These are phyloP conservation scores for Phytophthora pseudosyringae DNA, from an alignment of 352 stramenopile species.

Conservation along the genomic window DNA sequence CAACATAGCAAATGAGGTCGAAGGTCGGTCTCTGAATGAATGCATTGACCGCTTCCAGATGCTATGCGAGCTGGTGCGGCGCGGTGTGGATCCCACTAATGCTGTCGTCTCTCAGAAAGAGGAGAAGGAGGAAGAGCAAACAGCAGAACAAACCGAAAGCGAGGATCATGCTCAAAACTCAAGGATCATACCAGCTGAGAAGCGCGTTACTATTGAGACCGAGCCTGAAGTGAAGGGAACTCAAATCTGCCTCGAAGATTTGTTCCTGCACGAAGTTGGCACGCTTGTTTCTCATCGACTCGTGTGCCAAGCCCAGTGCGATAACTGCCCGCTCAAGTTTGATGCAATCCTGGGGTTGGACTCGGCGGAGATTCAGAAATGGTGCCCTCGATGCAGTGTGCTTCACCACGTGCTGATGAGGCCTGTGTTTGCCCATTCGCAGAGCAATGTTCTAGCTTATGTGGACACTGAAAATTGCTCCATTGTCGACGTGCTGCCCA, in stretches of 20 bases:
- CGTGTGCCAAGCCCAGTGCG: slow-evolving; percentile 71
- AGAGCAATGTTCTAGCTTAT: slow-evolving; percentile 70
- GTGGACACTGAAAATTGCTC: slow-evolving; percentile 78
- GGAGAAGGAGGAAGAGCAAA: slow-evolving; percentile 29
- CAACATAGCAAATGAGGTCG: slow-evolving; percentile 68
- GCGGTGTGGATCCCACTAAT: slow-evolving; percentile 28
- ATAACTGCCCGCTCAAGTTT: slow-evolving; percentile 79
- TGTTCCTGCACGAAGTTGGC: slow-evolving; percentile 83
- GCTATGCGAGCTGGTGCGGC: slow-evolving; percentile 58
- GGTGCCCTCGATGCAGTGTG: slow-evolving; percentile 81
- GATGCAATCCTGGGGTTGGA: slow-evolving; percentile 62
- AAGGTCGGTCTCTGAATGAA: slow-evolving; percentile 75
- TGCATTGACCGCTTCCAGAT: slow-evolving; percentile 86
- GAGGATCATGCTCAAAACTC: slow-evolving; percentile 32
- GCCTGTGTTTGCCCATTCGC: slow-evolving; percentile 72
- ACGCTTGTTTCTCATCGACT: slow-evolving; percentile 75
- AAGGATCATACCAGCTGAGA: slow-evolving; percentile 55
- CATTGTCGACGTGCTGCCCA: slow-evolving; percentile 72
- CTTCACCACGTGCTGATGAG: slow-evolving; percentile 72
- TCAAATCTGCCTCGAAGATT: slow-evolving; percentile 63
- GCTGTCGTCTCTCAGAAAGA: slow-evolving; percentile 1
- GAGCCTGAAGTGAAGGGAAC: slow-evolving; percentile 59
- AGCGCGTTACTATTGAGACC: slow-evolving; percentile 60
- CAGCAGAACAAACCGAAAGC: slow-evolving; percentile 12
- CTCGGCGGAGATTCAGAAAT: slow-evolving; percentile 59